phyloP scores from a whole-genome alignment of 192 early-diverging fungal genomes.

The Umbelopsis sp. region DNA sequence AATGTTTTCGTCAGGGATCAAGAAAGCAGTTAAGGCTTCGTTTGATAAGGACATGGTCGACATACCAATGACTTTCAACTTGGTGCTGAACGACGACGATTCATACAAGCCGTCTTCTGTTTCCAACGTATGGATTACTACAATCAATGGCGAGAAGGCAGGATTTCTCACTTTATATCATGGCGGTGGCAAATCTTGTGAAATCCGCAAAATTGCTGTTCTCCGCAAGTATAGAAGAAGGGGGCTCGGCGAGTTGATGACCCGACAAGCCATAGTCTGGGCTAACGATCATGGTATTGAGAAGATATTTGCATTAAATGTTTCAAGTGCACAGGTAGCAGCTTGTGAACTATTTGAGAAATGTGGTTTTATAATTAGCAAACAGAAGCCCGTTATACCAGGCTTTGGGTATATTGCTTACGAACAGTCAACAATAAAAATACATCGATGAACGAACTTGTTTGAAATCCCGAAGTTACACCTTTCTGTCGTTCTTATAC shows the following conservation, averaged over 20 bases:
- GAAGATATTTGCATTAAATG: neutral
- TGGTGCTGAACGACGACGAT: neutral
- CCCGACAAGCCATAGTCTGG: neutral
- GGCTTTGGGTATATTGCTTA: slow-evolving; percentile 4
- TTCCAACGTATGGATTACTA: slow-evolving; percentile 10
- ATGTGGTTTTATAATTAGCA: neutral
- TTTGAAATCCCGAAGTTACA: neutral
- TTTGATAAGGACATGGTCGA: slow-evolving; percentile 4
- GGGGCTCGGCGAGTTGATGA: neutral
- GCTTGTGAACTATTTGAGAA: slow-evolving; percentile 15
- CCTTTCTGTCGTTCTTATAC: neutral
- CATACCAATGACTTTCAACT: neutral
- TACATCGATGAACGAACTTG: neutral
- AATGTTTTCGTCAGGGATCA: neutral
- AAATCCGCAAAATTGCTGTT: neutral
- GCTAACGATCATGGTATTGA: neutral
- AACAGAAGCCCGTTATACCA: slow-evolving; percentile 26
- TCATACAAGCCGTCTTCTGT: neutral
- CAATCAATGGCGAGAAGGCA: neutral
- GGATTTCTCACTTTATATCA: neutral
- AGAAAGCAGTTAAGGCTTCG: neutral
- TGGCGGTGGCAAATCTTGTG: neutral
- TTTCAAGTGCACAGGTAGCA: neutral
- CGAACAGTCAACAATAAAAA: neutral
- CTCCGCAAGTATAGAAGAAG: neutral